These are phyloP conservation scores for Acorus gramineus DNA, from an alignment of 106 monocot species.

Conservation along the genomic window DNA sequence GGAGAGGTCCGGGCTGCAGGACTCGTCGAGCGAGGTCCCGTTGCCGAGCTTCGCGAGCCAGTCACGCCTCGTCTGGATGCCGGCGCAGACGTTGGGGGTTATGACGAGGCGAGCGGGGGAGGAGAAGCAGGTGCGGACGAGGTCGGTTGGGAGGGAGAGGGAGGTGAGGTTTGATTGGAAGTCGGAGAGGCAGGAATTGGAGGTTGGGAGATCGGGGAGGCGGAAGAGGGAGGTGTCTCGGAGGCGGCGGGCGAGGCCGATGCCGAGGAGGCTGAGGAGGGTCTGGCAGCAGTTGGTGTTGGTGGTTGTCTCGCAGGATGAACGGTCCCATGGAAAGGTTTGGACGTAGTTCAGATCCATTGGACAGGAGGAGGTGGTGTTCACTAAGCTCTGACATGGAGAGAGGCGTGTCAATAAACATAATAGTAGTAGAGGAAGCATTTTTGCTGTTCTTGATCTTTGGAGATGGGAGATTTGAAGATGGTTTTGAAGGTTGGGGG, in stretches of 20 bases:
- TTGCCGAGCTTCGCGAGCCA: slow-evolving; percentile 32
- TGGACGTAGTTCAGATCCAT: slow-evolving; percentile 48
- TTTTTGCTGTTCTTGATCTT: too few species aligned
- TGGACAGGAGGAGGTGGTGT: slow-evolving; percentile 30
- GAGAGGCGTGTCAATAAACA: too few species aligned
- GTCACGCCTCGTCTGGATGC: slow-evolving; percentile 30
- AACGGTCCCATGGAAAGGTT: slow-evolving; percentile 58
- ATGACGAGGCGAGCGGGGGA: slow-evolving; percentile 34
- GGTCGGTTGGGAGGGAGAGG: slow-evolving; percentile 36
- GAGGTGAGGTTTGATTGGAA: slow-evolving; percentile 35
- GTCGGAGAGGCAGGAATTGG: slow-evolving; percentile 41
- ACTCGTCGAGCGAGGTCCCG: slow-evolving; percentile 21
- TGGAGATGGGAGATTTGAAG: too few species aligned
- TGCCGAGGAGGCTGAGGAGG: slow-evolving; percentile 37
- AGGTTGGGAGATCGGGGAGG: slow-evolving; percentile 33
- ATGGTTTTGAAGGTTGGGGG: too few species aligned
- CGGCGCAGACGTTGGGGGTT: slow-evolving; percentile 46
- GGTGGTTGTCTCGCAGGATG: slow-evolving; percentile 35
- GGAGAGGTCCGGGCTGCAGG: slow-evolving; percentile 35
- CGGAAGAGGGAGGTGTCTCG: slow-evolving; percentile 48
- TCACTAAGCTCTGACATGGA: too few species aligned
- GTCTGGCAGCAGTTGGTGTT: slow-evolving; percentile 52
- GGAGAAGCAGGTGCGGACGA: slow-evolving; percentile 41
- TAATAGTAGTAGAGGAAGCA: too few species aligned
- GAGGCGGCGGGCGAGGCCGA: slow-evolving; percentile 49